These are phyloP conservation scores for Chenopodium album DNA, from an alignment of 148 eudicot species.

Conservation along the genomic window DNA sequence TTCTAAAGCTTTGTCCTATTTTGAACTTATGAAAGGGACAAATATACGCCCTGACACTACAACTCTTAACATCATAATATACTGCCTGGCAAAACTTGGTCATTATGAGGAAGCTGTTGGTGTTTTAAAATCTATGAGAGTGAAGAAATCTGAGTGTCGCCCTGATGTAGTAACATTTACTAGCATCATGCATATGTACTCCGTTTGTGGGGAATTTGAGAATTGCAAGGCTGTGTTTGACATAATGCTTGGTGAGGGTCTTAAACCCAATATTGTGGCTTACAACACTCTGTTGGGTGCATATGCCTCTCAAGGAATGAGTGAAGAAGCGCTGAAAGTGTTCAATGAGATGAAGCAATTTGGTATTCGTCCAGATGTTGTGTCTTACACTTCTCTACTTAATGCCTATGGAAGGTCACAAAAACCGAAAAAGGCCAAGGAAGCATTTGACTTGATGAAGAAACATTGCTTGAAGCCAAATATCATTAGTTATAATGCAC, in stretches of 20 bases:
- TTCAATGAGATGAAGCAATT: conserved; percentile 59
- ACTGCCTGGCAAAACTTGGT: conserved; percentile 74
- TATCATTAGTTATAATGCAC: conserved; percentile 81
- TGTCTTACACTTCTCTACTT: conserved; percentile 83
- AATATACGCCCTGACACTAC: conserved; percentile 75
- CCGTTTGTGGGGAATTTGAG: conserved; percentile 74
- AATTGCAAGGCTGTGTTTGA: conserved; percentile 73
- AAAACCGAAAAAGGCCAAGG: conserved; percentile 73
- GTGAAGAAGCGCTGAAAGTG: conserved; percentile 55
- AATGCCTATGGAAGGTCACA: conserved; percentile 91
- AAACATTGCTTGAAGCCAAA: conserved; percentile 68
- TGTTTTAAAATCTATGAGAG: conserved; percentile 80
- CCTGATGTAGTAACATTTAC: conserved; percentile 90
- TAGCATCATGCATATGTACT: conserved; percentile 93
- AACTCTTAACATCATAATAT: conserved; percentile 72
- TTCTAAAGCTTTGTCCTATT: conserved; percentile 84
- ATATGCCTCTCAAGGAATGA: conserved; percentile 81
- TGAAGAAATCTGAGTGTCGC: conserved; percentile 53
- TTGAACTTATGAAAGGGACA: conserved; percentile 90
- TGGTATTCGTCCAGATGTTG: conserved; percentile 71
- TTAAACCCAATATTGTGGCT: conserved; percentile 74
- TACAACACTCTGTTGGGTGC: conserved; percentile 84
- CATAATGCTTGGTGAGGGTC: conserved; percentile 80
- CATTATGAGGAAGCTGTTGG: conserved; percentile 62
- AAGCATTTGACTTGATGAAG: conserved; percentile 67